Evolutionary conservation across 371 early-diverging fungal species (phyloP).

Genomic region (Lichtheimia ramosa): DNA sequence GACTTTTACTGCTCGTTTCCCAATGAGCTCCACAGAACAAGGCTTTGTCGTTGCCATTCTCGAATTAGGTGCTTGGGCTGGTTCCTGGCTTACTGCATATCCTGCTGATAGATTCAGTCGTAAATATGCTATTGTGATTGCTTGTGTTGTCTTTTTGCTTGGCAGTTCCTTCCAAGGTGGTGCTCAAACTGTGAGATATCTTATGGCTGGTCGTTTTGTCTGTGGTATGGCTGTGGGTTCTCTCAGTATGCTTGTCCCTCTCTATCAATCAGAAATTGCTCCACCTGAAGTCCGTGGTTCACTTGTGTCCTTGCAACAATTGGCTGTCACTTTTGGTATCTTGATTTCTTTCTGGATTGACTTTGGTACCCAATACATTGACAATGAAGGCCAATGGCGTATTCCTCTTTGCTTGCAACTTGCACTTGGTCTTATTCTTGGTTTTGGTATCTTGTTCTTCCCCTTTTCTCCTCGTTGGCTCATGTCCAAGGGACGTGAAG

Average conservation of each 20-base stretch:
- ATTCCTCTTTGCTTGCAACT: slow-evolving; percentile 79
- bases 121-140: slow-evolving; percentile 66
- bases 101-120: slow-evolving; percentile 69
- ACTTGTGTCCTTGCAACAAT: slow-evolving; percentile 84
- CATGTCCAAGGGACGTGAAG: slow-evolving; percentile 57
- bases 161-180: slow-evolving; percentile 69
- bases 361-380: slow-evolving; percentile 55
- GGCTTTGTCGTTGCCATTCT: slow-evolving; percentile 62
- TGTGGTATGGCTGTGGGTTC: slow-evolving; percentile 86
- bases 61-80: slow-evolving; percentile 59
- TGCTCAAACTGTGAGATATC: slow-evolving; percentile 50
- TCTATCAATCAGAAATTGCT: slow-evolving; percentile 92
- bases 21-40: slow-evolving; percentile 28
- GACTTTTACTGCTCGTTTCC: slow-evolving; percentile 28
- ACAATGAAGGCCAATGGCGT: slow-evolving; percentile 68
- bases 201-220: slow-evolving; percentile 75
- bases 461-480: slow-evolving; percentile 94
- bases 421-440: slow-evolving; percentile 70
- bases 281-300: slow-evolving; percentile 84
- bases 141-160: slow-evolving; percentile 61
- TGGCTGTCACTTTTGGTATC: slow-evolving; percentile 79
- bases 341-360: slow-evolving; percentile 72
- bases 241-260: slow-evolving; percentile 75
- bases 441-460: slow-evolving; percentile 69
- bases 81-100: slow-evolving; percentile 52